Conservation (phyloP, 164 flowering plant species). For the Chloranthus sessilifolius region DNA sequence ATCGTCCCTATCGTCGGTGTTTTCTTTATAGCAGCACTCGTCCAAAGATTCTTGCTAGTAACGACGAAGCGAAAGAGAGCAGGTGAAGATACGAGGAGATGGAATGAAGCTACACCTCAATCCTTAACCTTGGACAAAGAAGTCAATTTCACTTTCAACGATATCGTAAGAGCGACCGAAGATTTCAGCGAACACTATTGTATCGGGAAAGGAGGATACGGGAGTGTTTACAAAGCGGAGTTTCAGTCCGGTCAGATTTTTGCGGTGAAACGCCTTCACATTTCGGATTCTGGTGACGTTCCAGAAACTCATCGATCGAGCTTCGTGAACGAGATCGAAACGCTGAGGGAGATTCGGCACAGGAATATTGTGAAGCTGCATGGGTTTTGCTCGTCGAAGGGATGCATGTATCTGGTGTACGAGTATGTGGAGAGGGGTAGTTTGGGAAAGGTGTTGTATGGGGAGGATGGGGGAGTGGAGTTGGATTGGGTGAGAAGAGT, state of each 20-base stretch:
- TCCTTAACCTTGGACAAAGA: conserved; percentile 45
- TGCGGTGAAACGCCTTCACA: conserved; percentile 44
- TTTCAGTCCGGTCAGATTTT: conserved; percentile 34
- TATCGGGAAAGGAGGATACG: conserved; percentile 59
- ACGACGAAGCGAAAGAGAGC: conserved; percentile 7
- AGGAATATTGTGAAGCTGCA: conserved; percentile 17
- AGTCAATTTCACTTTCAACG: conserved; percentile 44
- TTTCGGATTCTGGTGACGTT: conserved; percentile 29
- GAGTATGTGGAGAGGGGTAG: conserved; percentile 19
- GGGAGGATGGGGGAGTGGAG: conserved; percentile 2
- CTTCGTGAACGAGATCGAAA: conserved; percentile 13
- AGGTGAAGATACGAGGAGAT: too few species aligned
- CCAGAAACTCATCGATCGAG: too few species aligned
- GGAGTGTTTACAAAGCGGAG: conserved; percentile 44
- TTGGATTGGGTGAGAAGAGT: conserved; percentile 14
- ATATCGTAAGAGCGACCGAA: conserved; percentile 43
- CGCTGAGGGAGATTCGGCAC: conserved; percentile 15
- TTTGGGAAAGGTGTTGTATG: conserved; percentile 1
- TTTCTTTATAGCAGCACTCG: conserved; percentile 9
- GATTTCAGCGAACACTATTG: conserved; percentile 39
- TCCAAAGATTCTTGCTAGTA: conserved; percentile 7
- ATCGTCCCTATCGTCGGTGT: conserved; percentile 23
- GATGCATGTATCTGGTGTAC: conserved; percentile 10
- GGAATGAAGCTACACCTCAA: too few species aligned
- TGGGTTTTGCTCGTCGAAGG: conserved; percentile 9